A percentile compares a stretch with the other conserved stretches of the same genome.
Evolutionary conservation across 352 stramenopile species (phyloP).

Genomic region (Pythium brachiatum): DNA sequence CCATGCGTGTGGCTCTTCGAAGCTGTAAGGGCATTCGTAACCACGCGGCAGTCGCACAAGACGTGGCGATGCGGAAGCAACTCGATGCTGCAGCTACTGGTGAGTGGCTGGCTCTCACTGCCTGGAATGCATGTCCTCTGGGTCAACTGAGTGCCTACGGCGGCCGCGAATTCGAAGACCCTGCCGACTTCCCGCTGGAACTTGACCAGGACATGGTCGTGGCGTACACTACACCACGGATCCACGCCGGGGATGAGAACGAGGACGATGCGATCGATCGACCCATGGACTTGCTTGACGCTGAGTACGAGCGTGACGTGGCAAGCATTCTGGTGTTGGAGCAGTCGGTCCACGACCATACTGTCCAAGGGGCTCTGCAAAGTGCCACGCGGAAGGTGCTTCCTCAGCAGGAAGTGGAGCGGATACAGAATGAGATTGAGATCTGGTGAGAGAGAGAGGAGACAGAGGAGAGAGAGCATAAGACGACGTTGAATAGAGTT

Average conservation of each 20-base stretch:
- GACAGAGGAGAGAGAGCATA: background rate
- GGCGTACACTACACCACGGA: conserved; percentile 33
- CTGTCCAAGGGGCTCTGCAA: conserved; percentile 40
- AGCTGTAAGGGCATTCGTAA: conserved; percentile 53
- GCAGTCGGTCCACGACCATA: conserved; percentile 42
- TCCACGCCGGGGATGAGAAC: conserved; percentile 22
- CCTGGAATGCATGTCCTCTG: conserved; percentile 44
- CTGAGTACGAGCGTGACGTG: conserved; percentile 39
- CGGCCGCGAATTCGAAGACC: background rate
- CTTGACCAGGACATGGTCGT: conserved; percentile 35
- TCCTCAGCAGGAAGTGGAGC: conserved; percentile 64
- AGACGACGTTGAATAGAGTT: background rate
- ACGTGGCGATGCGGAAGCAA: conserved; percentile 25
- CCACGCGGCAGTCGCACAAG: conserved; percentile 31
- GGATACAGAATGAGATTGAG: conserved; percentile 76
- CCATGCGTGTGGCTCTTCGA: conserved; percentile 36
- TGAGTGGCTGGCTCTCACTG: conserved; percentile 37
- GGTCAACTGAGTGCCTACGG: conserved; percentile 27
- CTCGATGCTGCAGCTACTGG: conserved; percentile 12
- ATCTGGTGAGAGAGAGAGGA: conserved; percentile 48
- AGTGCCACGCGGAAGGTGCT: conserved; percentile 42
- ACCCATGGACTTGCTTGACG: conserved; percentile 50
- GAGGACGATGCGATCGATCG: conserved; percentile 43
- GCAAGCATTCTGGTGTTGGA: conserved; percentile 39
- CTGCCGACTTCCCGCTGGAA: conserved; percentile 43